Base-by-base conservation (phyloP, 2,329 filamentous ascomycete genomes). In the Lojkania enalia region DNA sequence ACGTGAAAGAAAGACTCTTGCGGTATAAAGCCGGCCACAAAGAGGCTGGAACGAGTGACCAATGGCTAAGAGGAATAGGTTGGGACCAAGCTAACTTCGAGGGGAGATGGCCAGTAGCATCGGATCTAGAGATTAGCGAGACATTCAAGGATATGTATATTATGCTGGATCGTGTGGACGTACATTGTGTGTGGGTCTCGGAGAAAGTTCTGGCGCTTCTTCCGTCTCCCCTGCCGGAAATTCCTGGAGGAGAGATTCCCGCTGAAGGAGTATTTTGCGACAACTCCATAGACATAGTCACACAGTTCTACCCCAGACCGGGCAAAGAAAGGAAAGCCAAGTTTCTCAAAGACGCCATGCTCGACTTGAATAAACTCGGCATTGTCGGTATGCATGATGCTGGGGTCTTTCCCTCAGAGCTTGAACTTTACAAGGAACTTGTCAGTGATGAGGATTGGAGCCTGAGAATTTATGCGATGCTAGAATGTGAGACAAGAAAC, bases 211-310 rank as follows among this genome's bases (percentile, higher is more conserved):
- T 88, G 2, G 69, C 77, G 36, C 73, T 87, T 1, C 75, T 88
- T 4, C 79, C 83, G 0, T 55, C 70, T 1, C 71, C 74, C 1
- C 45, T 74, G 1, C 71, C 69, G 31, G 61, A 78, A 6, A 63
- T 84, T 1, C 81, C 83, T 1, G 85, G 84, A 9, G 85, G 85
- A 1, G 82, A 86, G 47, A 77, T 87, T 9, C 84, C 84, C 0
- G 82, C 82, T 0, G 74, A 78, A 57, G 85, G 85, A 31, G 84
- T 88, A 7, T 87, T 88, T 55, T 88, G 85, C 60, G 85, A 88
- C 64, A 87, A 87, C 58, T 84, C 85, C 18, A 86, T 87, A 78
- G 81, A 84, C 32, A 64, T 84, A 39, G 75, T 86, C 25, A 71
- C 75, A 44, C 67, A 73, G 2, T 55, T 80, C 14, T 85, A 82